Evolutionary conservation across 352 stramenopile genomes (phyloP).

Genomic region (Globisporangium cystogenes): DNA sequence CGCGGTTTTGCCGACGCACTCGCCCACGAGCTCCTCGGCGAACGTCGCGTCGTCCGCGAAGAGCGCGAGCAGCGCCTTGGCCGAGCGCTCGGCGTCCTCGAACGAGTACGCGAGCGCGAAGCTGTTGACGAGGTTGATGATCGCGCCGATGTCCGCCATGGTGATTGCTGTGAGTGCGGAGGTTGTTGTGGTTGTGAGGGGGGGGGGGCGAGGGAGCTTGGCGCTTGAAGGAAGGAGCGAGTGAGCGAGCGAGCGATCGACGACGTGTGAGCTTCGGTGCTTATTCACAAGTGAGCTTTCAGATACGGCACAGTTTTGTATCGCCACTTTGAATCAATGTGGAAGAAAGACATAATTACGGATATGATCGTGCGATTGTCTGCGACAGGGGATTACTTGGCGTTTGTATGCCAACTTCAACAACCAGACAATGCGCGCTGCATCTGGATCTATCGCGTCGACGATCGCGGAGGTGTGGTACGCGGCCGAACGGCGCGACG

Average conservation of each 20-base stretch:
- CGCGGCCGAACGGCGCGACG: too few relatives aligned
- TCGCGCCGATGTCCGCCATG: slow-evolving; percentile 68
- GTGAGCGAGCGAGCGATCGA: too few relatives aligned
- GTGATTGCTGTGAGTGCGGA: not conserved
- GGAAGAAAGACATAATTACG: too few relatives aligned
- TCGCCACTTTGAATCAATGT: too few relatives aligned
- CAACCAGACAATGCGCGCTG: not conserved
- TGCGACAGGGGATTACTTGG: not conserved
- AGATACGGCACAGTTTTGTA: not conserved
- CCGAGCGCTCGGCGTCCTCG: slow-evolving; percentile 63
- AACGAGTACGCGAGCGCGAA: slow-evolving; percentile 79
- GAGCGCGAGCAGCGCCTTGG: slow-evolving; percentile 57
- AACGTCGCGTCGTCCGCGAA: slow-evolving; percentile 74
- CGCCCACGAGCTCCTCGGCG: slow-evolving; percentile 71
- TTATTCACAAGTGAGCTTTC: not conserved
- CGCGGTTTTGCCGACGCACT: slow-evolving; percentile 51
- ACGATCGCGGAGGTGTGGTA: too few relatives aligned
- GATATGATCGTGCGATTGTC: too few relatives aligned
- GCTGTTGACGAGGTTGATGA: slow-evolving; percentile 84
- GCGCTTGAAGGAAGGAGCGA: not conserved
- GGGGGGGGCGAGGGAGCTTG: not conserved
- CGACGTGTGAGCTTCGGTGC: not conserved
- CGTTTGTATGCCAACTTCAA: not conserved
- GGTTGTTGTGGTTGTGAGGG: not conserved
- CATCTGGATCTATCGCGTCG: not conserved